These are phyloP conservation scores for Coniochaeta sp. DNA, from an alignment of 2,329 filamentous ascomycete species.

Conservation along the genomic window DNA sequence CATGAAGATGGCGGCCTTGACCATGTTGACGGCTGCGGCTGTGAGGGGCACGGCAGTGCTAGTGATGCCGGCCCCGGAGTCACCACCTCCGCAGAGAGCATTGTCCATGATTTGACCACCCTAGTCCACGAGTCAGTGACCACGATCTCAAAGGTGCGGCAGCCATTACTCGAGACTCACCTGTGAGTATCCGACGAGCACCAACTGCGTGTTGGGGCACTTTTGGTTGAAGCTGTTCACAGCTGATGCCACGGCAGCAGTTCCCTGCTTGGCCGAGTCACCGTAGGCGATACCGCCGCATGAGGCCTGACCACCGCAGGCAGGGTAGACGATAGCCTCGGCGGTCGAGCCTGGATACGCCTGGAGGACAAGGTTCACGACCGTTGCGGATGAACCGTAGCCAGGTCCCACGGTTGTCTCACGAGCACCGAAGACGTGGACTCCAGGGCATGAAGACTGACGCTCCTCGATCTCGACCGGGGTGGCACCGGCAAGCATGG, in stretches of 20 bases:
- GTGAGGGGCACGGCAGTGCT: neutral
- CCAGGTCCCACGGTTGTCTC: constrained; percentile 42
- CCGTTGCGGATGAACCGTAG: constrained; percentile 40
- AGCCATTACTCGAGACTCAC: constrained; percentile 18
- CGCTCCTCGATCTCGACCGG: constrained; percentile 49
- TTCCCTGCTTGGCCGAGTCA: constrained; percentile 49
- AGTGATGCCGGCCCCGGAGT: constrained; percentile 24
- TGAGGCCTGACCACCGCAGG: constrained; percentile 51
- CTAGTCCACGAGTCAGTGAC: constrained; percentile 18
- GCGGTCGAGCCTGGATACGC: constrained; percentile 42
- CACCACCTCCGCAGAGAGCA: constrained; percentile 49
- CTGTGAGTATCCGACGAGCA: constrained; percentile 56
- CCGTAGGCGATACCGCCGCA: constrained; percentile 55
- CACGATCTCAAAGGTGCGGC: neutral
- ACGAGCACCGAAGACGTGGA: constrained; percentile 39
- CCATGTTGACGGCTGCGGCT: constrained; percentile 23
- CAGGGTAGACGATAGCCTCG: constrained; percentile 51
- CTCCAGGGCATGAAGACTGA: constrained; percentile 35
- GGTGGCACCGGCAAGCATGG: constrained; percentile 39
- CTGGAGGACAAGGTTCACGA: constrained; percentile 40
- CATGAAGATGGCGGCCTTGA: constrained; percentile 58
- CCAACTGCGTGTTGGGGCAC: constrained; percentile 50
- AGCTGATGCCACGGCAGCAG: constrained; percentile 47
- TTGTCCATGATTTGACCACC: constrained; percentile 59
- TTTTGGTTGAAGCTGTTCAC: constrained; percentile 49